These are phyloP conservation scores for Rhododendron williamsianum DNA, from an alignment of 148 eudicot species.

Conservation along the genomic window DNA sequence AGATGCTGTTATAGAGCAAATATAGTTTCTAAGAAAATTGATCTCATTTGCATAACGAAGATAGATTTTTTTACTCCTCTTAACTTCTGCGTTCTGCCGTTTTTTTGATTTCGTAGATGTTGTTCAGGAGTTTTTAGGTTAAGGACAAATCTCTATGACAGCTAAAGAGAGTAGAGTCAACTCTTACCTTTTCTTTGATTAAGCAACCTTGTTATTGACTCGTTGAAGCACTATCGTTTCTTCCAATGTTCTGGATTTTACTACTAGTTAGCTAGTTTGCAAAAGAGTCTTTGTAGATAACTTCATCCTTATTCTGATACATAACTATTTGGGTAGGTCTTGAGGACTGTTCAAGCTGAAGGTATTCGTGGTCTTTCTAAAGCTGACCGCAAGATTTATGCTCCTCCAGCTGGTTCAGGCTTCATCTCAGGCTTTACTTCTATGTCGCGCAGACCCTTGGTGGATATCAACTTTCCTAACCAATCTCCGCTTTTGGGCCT, in stretches of 20 bases:
- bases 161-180: background rate
- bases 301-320: conserved; percentile 1
- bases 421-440: conserved; percentile 75
- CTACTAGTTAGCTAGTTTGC: background rate
- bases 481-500: conserved; percentile 70
- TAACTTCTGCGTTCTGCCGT: background rate
- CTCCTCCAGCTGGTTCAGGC: conserved; percentile 98
- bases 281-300: background rate
- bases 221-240: background rate
- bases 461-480: conserved; percentile 43
- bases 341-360: conserved; percentile 96
- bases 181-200: background rate
- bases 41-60: background rate
- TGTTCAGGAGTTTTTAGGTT: background rate
- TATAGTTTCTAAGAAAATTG: background rate
- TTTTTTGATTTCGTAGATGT: background rate
- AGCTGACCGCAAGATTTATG: conserved; percentile 70
- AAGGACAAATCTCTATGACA: background rate
- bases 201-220: background rate
- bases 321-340: conserved; percentile 38
- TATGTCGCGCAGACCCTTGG: conserved; percentile 58
- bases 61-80: background rate
- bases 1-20: background rate
- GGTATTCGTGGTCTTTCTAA: conserved; percentile 85
- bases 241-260: background rate